A percentile compares a stretch with the other conserved stretches of the same genome.
Conservation (phyloP, 2,329 filamentous ascomycete species). For the Colletotrichum somersetense region DNA sequence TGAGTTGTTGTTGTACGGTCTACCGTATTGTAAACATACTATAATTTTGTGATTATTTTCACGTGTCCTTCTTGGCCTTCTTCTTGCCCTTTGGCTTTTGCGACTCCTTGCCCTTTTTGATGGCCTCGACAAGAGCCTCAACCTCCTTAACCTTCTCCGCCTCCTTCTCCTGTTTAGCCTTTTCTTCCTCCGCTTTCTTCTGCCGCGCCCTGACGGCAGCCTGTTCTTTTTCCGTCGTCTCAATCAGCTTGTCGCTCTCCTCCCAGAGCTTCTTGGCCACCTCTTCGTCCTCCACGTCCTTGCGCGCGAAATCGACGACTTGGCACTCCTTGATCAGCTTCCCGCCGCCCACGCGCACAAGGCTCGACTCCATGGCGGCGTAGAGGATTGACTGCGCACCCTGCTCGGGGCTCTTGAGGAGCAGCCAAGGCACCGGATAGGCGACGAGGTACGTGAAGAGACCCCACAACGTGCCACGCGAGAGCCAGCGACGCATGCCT, state of each 20-base stretch:
- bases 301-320: constrained; percentile 77
- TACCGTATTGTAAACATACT: neutral
- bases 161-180: constrained; percentile 51
- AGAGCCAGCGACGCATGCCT: constrained; percentile 88
- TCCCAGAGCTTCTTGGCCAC: constrained; percentile 91
- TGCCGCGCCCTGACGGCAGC: constrained; percentile 67
- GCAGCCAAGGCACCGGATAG: constrained; percentile 87
- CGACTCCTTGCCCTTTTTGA: constrained; percentile 53
- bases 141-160: constrained; percentile 50
- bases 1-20: neutral
- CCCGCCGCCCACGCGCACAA: constrained; percentile 72
- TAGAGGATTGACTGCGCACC: constrained; percentile 90
- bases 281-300: constrained; percentile 82
- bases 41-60: neutral
- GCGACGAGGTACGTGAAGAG: constrained; percentile 80
- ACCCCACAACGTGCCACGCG: constrained; percentile 84
- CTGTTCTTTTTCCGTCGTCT: constrained; percentile 83
- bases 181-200: constrained; percentile 53
- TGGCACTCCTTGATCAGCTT: constrained; percentile 90
- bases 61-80: constrained; percentile 48
- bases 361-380: constrained; percentile 84
- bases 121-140: constrained; percentile 56
- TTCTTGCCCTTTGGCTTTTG: constrained; percentile 46
- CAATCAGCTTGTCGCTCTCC: constrained; percentile 86
- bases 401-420: constrained; percentile 86